Base-by-base conservation (phyloP, 176 grass and related monocot species). In the Saccharum spontaneum region DNA sequence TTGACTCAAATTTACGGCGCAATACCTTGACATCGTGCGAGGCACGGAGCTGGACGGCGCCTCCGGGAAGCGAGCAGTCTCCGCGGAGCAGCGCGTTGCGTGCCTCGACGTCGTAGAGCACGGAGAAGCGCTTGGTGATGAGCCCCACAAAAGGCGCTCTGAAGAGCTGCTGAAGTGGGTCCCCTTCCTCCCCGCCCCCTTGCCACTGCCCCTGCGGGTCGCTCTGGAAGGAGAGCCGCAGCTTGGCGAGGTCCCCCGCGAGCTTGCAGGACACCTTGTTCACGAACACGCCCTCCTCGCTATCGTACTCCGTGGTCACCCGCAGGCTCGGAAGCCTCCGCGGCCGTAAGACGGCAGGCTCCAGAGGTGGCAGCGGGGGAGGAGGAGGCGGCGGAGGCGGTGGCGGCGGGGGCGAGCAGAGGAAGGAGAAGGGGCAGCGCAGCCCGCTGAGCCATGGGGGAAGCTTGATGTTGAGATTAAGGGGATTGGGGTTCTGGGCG, bases 201-300 rank as follows among this genome's bases (percentile, higher is more conserved):
- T 79, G 76, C 31, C 69, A 46, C 54, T 77, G 65, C 15, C 79
- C 88, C 46, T 82, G 87, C 26, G 64, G 77, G 43, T 96, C 88
- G 93, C 91, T 96, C 84, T 91, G 91, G 86, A 94, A 99, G 69
- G 87, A 91, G n/a, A 96, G 78, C 46, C 91, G 94, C 73, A 99
- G 86, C 91, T 99, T 99, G 50, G 97, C 93, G 68, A 96, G 91
- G 0, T 84, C 90, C 2, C 91, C 93, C 17, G 87, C 83, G 79
- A 99, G 74, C 88, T 96, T 95, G 90, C 93, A 99, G 38, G 97
- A 96, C 77, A 99, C 74, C 89, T 99, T 99, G 88, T 99, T 89
- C 64, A 85, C 54, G 79, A 99, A 92, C 22, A 88, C 14, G 64
- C 82, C 81, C 75, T 79, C 87, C 39, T 85, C 90, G 90, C 91